Evolutionary conservation across 345 rosid species (phyloP).

Genomic region (Boechera stricta): DNA sequence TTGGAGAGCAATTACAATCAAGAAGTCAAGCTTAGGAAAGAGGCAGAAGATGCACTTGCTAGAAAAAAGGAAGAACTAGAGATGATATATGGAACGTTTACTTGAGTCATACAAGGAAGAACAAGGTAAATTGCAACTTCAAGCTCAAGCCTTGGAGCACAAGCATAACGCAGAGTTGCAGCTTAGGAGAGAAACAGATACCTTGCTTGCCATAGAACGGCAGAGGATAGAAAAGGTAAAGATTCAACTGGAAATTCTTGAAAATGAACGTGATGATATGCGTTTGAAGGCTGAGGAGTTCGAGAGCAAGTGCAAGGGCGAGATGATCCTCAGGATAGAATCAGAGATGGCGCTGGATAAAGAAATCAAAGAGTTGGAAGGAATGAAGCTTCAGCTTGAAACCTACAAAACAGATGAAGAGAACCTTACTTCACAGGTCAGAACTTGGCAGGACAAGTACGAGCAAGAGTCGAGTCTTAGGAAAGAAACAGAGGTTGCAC

Average conservation of each 20-base stretch:
- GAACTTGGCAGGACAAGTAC: constrained; percentile 21
- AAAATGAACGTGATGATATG: constrained; percentile 5
- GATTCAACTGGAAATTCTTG: constrained; percentile 17
- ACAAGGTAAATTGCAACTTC: background rate
- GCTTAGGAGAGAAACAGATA: constrained; percentile 17
- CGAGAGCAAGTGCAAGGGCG: constrained; percentile 20
- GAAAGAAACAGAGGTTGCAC: constrained; percentile 39
- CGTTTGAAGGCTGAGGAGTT: constrained; percentile 18
- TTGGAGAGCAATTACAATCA: constrained; percentile 41
- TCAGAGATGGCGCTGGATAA: background rate
- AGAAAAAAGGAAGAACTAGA: constrained; percentile 24
- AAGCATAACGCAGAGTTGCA: constrained; percentile 1
- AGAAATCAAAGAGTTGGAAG: constrained; percentile 27
- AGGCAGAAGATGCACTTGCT: constrained; percentile 34
- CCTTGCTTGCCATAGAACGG: constrained; percentile 1
- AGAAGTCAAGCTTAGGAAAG: constrained; percentile 39
- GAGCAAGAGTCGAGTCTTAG: constrained; percentile 16
- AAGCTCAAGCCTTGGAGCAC: constrained; percentile 23
- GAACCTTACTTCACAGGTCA: constrained; percentile 18
- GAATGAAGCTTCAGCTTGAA: constrained; percentile 4
- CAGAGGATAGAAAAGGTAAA: constrained; percentile 35
- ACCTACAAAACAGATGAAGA: constrained; percentile 12
- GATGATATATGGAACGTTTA: constrained; percentile 12
- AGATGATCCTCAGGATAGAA: constrained; percentile 28
- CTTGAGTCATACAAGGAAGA: constrained; percentile 38